Evolutionary conservation across 768 basidiomycete genomes (phyloP), one percentile per base, ranked within the genome.

Genomic region (Asterophora parasitica): DNA sequence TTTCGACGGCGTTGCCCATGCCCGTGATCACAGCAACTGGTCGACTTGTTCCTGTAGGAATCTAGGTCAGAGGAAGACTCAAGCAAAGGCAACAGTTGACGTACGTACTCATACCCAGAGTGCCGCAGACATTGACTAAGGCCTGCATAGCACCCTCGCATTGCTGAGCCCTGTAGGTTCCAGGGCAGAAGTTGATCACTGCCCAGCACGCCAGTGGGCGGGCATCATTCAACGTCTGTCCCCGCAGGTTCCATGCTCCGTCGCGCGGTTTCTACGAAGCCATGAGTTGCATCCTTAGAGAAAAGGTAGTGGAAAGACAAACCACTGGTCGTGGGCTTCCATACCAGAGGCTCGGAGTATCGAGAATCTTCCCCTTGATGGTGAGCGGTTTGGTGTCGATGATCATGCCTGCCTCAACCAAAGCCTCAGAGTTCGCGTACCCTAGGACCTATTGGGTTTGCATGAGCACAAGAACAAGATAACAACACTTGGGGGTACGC

Each of bases 331-430:
- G 41, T n/a, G 20, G 19, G 7, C 19, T 34, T 9, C 48, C 45
- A 31, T 56, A 69, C 48, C 44, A 37, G 1, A 64, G 44, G 2
- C 17, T 7, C 2, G 59, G 61, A 1, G 49, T 10, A 0, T 49
- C 40, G 1, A 69, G 54, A 23, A 61, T 23, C 15, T 59, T 59
- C 4, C 61, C 65, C 11, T 50, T 35, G 8, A 69, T 42, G 2
- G 34, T 42, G 7, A 69, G 48, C 0, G 65, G 64, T 5, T 49
- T 46, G 0, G 48, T 43, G 3, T 64, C 48, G 1, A 80, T 56
- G 0, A 41, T 19, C 61, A 81, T 67, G 0, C 68, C 68, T 0
- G 76, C 67, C 27, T 77, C 73, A 6, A 42, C 52, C 11, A 80
- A 51, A 37, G 55, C 66, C 19, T 67, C 65, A 0, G 66, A 69